A percentile compares a stretch with the other conserved stretches of the same genome.
Evolutionary conservation across 148 eudicot genomes (phyloP).

Genomic region (Polygonum maritimum): DNA sequence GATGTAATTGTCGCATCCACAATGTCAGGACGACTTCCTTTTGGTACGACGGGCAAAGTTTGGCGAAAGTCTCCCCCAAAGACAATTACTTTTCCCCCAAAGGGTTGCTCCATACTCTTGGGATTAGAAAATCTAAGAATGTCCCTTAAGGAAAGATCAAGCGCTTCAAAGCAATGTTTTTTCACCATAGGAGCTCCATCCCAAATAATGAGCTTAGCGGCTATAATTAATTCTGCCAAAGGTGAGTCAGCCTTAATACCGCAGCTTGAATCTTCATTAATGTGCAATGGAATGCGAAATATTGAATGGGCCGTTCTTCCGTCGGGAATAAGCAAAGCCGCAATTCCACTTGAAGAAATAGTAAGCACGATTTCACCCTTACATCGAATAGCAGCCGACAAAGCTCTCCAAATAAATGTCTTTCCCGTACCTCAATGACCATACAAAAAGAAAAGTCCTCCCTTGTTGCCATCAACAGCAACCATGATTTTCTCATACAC

Average conservation of each 20-base stretch:
- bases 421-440: too few relatives aligned
- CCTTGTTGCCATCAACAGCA: not conserved
- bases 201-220: not conserved
- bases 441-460: too few relatives aligned
- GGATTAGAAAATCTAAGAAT: not conserved
- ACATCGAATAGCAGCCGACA: not conserved
- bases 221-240: not conserved
- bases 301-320: not conserved
- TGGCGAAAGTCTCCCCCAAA: not conserved
- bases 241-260: not conserved
- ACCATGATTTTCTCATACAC: not conserved
- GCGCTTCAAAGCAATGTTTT: not conserved
- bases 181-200: not conserved
- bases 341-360: not conserved
- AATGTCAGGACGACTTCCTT: not conserved
- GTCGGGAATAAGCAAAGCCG: not conserved
- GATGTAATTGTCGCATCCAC: not conserved
- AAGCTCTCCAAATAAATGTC: not conserved
- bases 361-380: not conserved
- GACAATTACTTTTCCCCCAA: not conserved
- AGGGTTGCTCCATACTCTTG: not conserved
- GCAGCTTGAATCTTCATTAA: not conserved
- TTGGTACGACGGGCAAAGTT: not conserved
- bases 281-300: not conserved
- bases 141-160: not conserved